Base-by-base conservation (phyloP, 345 rosid genomes). In the Boechera divaricarpa region DNA sequence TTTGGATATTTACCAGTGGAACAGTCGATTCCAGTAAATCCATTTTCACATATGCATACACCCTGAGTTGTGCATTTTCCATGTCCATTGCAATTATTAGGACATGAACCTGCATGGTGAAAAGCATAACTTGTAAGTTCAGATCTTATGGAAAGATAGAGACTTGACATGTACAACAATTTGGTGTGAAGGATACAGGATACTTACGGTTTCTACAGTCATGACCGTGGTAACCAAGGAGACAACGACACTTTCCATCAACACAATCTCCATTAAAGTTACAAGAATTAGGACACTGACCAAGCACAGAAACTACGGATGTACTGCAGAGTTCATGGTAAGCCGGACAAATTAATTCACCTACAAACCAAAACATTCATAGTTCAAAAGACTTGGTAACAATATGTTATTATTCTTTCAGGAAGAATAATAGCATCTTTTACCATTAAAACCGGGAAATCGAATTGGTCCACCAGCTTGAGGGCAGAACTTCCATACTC, bases 401-500 rank as follows among this genome's bases (percentile, higher is more conserved):
- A 67, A 8, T 67, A 52, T 35, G 45, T 29, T 62, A 57, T 24
- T 11, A 47, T 47, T 31, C n/a, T 29, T 38, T 26, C 9, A 0
- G 53, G 75, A 35, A 59, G 38, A 70, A 57, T 65, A 39, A 75
- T 53, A 48, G 44, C 74, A 29, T 15, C 2, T 51, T 71, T 82
- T 83, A 93, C 98, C 98, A 63, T 93, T 91, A 79, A 93, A 93
- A 69, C 96, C 93, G 11, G 92, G 92, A 79, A 91, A 96, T 76
- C 84, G 95, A 85, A 93, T 82, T 31, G 92, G 89, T 59, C 98
- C 98, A 53, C 99, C 99, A 69, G 87, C 88, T 81, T 76, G 83
- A 28, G 97, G 96, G 81, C 99, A 96, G 29, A 71, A 83, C 83
- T 88, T 93, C 99, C 99, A 96, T 72, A 79, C 82, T 74, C 96